These are phyloP conservation scores for Bretschneidera sinensis DNA, from an alignment of 345 rosid species.

Conservation along the genomic window DNA sequence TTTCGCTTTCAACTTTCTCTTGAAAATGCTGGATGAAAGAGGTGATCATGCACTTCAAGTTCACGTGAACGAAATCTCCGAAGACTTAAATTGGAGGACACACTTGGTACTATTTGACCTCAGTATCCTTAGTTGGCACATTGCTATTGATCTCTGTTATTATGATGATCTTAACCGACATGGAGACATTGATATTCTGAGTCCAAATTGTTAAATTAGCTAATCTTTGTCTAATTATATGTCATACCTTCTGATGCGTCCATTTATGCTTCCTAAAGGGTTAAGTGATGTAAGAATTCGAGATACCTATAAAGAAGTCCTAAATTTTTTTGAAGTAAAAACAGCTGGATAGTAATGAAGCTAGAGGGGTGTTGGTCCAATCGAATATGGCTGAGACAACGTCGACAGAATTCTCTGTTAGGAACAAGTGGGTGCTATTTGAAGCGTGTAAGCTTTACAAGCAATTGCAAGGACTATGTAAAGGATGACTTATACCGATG, in stretches of 20 bases:
- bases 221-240: constrained; percentile 36
- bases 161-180: background rate
- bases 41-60: too few species aligned
- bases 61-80: too few species aligned
- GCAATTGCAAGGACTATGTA: constrained; percentile 13
- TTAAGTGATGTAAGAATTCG: constrained; percentile 22
- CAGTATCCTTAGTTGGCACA: constrained; percentile 27
- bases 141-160: constrained; percentile 27
- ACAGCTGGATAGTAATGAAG: too few species aligned
- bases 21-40: too few species aligned
- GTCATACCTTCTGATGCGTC: constrained; percentile 28
- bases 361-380: background rate
- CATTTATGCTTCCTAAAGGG: constrained; percentile 31
- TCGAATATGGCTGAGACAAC: constrained; percentile 6
- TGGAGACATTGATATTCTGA: background rate
- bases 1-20: background rate
- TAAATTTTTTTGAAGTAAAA: constrained; percentile 11
- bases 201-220: constrained; percentile 16
- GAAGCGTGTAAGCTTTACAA: constrained; percentile 22
- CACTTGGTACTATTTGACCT: too few species aligned
- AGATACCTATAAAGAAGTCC: constrained; percentile 28
- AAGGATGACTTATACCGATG: background rate
- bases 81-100: too few species aligned
- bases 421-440: constrained; percentile 22
- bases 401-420: too few species aligned